These are phyloP conservation scores for Gloeophyllum trabeum DNA, from an alignment of 768 basidiomycete genomes.

Conservation along the genomic window DNA sequence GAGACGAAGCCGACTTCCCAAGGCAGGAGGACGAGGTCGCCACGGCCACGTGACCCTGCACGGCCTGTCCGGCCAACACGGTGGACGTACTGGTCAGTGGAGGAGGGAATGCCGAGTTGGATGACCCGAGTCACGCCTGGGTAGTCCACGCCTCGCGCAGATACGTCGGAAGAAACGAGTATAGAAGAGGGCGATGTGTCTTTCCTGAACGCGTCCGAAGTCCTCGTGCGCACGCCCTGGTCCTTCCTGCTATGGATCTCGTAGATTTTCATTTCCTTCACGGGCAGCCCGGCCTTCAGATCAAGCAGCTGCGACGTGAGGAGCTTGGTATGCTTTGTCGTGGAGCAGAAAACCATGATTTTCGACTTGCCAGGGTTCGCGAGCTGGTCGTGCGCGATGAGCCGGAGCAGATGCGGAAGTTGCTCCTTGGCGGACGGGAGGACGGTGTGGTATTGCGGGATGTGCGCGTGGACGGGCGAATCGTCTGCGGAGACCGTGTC, in stretches of 20 bases:
- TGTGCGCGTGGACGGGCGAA: conserved; percentile 58
- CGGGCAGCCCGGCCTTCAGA: conserved; percentile 36
- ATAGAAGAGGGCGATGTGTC: conserved; percentile 44
- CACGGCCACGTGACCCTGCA: conserved; percentile 46
- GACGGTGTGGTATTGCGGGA: conserved; percentile 76
- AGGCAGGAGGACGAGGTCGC: conserved; percentile 70
- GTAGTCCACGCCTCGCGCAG: conserved; percentile 84
- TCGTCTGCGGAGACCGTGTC: conserved; percentile 55
- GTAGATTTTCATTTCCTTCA: conserved; percentile 41
- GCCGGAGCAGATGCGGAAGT: conserved; percentile 65
- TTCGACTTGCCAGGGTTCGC: conserved; percentile 55
- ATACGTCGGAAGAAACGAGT: conserved; percentile 80
- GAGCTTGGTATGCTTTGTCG: conserved; percentile 77
- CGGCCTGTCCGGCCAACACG: conserved; percentile 82
- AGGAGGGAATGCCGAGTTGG: conserved; percentile 74
- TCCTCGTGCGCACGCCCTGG: conserved; percentile 42
- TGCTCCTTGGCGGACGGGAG: conserved; percentile 57
- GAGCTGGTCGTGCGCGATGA: conserved; percentile 86
- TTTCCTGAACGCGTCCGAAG: conserved; percentile 48
- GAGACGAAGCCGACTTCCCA: conserved; percentile 68
- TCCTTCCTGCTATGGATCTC: conserved; percentile 77
- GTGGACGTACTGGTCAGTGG: conserved; percentile 69
- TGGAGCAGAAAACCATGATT: conserved; percentile 73
- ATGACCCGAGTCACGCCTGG: conserved; percentile 83
- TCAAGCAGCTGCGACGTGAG: conserved; percentile 51